These are phyloP conservation scores for Tulasnella sp. DNA, from an alignment of 768 basidiomycete genomes.

Conservation along the genomic window DNA sequence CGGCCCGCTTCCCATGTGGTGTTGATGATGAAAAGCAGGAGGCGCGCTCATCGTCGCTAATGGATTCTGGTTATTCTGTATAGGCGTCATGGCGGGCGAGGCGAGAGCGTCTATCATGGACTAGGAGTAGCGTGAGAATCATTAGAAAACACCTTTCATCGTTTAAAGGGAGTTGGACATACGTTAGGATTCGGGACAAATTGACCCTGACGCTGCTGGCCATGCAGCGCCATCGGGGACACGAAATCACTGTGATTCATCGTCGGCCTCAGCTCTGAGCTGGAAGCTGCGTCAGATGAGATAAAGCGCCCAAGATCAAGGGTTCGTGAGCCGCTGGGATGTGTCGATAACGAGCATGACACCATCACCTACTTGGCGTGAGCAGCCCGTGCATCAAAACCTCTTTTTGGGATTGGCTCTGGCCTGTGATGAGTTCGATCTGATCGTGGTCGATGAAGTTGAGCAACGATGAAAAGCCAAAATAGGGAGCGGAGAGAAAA, in stretches of 20 bases:
- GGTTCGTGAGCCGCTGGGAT: background rate
- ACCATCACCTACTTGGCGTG: conserved; percentile 49
- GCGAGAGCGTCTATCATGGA: background rate
- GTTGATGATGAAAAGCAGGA: conserved; percentile 20
- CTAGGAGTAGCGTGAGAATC: background rate
- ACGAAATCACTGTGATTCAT: conserved; percentile 22
- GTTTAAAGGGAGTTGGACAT: background rate
- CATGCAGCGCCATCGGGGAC: conserved; percentile 20
- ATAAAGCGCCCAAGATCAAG: conserved; percentile 19
- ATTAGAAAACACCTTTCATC: background rate
- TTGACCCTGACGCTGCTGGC: conserved; percentile 1
- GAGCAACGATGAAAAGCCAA: background rate
- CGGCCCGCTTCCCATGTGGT: conserved; percentile 31
- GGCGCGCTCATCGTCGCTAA: conserved; percentile 1
- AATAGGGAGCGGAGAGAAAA: background rate
- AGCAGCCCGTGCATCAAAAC: conserved; percentile 41
- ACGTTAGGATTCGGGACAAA: conserved; percentile 1
- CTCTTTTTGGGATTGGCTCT: conserved; percentile 20
- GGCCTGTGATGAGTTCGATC: conserved; percentile 59
- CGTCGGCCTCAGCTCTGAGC: conserved; percentile 43
- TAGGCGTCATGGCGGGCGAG: conserved; percentile 14
- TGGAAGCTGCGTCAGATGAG: conserved; percentile 31
- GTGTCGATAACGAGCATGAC: conserved; percentile 4
- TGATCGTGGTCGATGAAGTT: conserved; percentile 22
- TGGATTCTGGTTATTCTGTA: background rate